Evolutionary conservation across 805 yeast species (phyloP).

Genomic region (Sugiyamaella floridensis): DNA sequence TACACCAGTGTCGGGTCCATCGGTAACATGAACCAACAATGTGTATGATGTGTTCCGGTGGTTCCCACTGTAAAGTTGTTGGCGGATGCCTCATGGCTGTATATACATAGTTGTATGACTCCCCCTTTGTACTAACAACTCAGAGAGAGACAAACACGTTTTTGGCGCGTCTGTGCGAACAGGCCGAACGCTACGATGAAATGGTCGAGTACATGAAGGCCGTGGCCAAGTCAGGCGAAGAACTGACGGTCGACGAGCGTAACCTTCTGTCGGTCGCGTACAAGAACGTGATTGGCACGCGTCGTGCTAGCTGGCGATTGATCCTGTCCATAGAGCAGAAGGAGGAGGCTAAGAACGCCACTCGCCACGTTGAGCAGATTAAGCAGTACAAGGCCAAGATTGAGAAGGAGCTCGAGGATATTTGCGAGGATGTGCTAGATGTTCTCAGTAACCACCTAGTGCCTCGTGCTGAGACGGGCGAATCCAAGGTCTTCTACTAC

Average conservation of each 20-base stretch:
- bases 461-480: conserved; percentile 94
- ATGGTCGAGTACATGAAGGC: conserved; percentile 99
- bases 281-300: conserved; percentile 97
- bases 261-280: conserved; percentile 95
- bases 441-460: conserved; percentile 87
- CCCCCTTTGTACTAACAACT: too few relatives aligned
- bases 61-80: neutral
- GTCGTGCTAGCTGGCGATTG: conserved; percentile 99
- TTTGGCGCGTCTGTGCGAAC: conserved; percentile 97
- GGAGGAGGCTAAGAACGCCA: conserved; percentile 96
- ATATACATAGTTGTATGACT: too few relatives aligned
- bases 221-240: conserved; percentile 63
- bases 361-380: conserved; percentile 78
- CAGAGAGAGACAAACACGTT: conserved; percentile 83
- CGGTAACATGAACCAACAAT: too few relatives aligned
- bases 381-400: conserved; percentile 94
- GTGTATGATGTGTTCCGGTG: too few relatives aligned
- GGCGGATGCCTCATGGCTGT: too few relatives aligned
- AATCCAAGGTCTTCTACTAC: conserved; percentile 96
- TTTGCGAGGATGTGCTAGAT: conserved; percentile 87
- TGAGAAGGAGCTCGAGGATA: conserved; percentile 87
- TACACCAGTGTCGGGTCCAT: too few relatives aligned
- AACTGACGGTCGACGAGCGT: conserved; percentile 96
- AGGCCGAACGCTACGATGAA: conserved; percentile 99
- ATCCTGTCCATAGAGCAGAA: conserved; percentile 98